Percentiles rank a stretch among this genome's conserved stretches.
Evolutionary conservation across 257 asterid genomes (phyloP).

Genomic region (Solanum sitiens): DNA sequence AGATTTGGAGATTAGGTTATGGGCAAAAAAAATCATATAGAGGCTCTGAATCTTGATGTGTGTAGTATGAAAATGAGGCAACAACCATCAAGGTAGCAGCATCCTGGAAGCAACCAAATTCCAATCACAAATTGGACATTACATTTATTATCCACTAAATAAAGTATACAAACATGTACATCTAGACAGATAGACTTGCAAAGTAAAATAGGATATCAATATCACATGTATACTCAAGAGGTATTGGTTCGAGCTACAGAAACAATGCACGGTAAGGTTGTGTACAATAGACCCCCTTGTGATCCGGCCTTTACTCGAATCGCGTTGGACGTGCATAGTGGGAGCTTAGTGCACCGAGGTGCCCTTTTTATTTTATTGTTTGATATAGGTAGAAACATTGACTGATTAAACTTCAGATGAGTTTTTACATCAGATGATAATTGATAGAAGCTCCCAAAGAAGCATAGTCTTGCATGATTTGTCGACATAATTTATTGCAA

Average conservation of each 20-base stretch:
- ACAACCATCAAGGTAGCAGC: background rate
- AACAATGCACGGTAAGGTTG: background rate
- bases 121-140: background rate
- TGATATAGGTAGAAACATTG: background rate
- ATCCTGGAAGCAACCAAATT: background rate
- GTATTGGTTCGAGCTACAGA: background rate
- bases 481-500: background rate
- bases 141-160: background rate
- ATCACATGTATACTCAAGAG: background rate
- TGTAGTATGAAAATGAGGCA: background rate
- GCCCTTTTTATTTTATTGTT: background rate
- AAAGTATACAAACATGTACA: background rate
- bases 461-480: background rate
- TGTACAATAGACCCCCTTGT: background rate
- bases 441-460: background rate
- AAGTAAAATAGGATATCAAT: background rate
- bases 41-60: conserved; percentile 5
- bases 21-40: background rate
- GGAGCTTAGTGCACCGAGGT: background rate
- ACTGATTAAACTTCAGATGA: background rate
- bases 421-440: background rate
- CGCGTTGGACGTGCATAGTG: background rate
- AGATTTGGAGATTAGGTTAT: background rate
- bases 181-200: background rate
- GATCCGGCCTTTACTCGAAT: background rate